Evolutionary conservation across 176 grass and related monocot genomes (phyloP), one percentile per base, ranked within the genome.

Genomic region (Melocanna baccifera): DNA sequence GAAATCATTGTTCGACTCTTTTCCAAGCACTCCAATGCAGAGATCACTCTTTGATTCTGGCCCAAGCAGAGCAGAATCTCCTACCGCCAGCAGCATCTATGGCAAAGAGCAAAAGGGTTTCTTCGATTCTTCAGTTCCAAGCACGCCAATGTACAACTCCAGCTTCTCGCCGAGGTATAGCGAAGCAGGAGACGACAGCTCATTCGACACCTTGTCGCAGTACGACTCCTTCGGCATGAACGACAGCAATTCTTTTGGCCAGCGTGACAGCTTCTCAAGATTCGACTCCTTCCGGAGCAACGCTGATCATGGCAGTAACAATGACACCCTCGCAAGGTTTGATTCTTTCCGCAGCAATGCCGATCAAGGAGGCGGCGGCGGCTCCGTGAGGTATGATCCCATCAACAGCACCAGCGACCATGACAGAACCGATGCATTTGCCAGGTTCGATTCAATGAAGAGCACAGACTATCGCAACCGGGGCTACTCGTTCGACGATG

Each of bases 91-190:
- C 51, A 90, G 85, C 80, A 68, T 67, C 56, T 89, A 83, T 76
- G 87, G 87, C 11, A 86, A 86, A 50, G 86, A 88, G 71, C 91
- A 93, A n/a, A 93, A 75, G 81, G 73, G 88, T 12, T 93, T 96
- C 72, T 96, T 96, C 4, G 94, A 96, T 45, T 93, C 91, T 57
- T 96, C 93, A 12, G 91, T 87, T 42, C 84, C 96, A 18, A 93
- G 90, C 57, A 98, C 96, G 23, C 96, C 96, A 40, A 86, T 89
- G 79, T 97, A 91, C 81, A 97, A 88, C 90, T 90, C 96, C 40
- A 83, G 87, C 48, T 98, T 89, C 75, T 94, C 96, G 0, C 96
- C 96, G 25, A 89, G 96, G 81, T 99, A 87, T 34, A 96, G 89
- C n/a, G 93, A 99, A 80, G 91, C 91, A 20, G 91, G 89, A 62